These are phyloP conservation scores for Hemerocallis citrina DNA, from an alignment of 106 monocot genomes.

Conservation along the genomic window DNA sequence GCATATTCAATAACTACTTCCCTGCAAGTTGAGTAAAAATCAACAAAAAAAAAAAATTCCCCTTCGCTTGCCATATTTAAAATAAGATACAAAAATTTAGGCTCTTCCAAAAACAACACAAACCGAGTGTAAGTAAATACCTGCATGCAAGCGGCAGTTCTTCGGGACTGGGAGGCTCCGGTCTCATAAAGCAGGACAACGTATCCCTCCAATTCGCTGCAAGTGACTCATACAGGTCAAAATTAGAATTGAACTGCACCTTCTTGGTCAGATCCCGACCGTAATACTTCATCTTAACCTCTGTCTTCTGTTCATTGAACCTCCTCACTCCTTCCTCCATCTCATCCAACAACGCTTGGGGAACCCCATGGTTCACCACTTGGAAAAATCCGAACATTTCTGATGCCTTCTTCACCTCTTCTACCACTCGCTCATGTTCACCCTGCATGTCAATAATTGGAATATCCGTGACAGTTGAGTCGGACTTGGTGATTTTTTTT, in stretches of 20 bases:
- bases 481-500: no score
- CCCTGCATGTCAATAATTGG: no score
- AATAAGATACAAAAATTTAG: no score
- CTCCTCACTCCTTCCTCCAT: slow-evolving; percentile 7
- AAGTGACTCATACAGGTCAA: slow-evolving; percentile 9
- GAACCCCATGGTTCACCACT: slow-evolving; percentile 17
- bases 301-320: slow-evolving; percentile 18
- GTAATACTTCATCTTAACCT: slow-evolving; percentile 6
- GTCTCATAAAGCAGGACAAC: slow-evolving; percentile 1
- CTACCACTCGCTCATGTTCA: no score
- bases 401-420: no score
- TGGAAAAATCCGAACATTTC: slow-evolving; percentile 24
- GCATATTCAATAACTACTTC: slow-evolving; percentile 11
- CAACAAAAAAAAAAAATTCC: not conserved
- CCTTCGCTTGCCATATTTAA: not conserved
- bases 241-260: slow-evolving; percentile 11
- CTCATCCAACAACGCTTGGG: slow-evolving; percentile 3
- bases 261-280: slow-evolving; percentile 8
- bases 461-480: no score
- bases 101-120: no score
- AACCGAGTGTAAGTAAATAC: not conserved
- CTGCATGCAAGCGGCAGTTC: slow-evolving; percentile 5
- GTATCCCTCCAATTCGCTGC: slow-evolving; percentile 16
- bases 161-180: slow-evolving; percentile 4
- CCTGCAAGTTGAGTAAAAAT: not conserved